Conservation (phyloP, 78 protist species). For the Dictyostelium purpureum region DNA sequence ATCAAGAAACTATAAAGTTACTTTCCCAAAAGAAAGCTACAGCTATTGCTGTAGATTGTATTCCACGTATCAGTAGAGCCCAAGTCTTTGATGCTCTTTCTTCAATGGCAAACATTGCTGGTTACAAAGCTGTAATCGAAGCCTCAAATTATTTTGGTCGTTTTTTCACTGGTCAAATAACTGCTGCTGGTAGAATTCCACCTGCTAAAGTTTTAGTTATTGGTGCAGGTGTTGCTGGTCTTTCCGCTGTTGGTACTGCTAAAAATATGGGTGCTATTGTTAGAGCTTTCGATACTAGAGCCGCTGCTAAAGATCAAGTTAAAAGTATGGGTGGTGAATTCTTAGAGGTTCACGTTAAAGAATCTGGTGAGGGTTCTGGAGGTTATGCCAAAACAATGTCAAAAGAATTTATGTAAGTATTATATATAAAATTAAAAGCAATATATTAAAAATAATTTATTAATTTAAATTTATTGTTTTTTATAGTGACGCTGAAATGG, state of each 20-base stretch:
- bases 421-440: no score
- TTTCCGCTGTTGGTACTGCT: conserved; percentile 96
- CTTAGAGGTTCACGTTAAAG: conserved; percentile 90
- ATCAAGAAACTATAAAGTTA: conserved; percentile 13
- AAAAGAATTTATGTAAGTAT: no score
- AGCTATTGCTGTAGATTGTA: conserved; percentile 93
- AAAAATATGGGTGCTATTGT: conserved; percentile 97
- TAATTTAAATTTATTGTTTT: no score
- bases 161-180: conserved; percentile 96
- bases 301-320: conserved; percentile 96
- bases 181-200: conserved; percentile 97
- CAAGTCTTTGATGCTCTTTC: conserved; percentile 96
- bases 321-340: conserved; percentile 98
- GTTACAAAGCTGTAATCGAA: conserved; percentile 98
- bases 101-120: conserved; percentile 97
- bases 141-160: conserved; percentile 88
- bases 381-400: conserved; percentile 98
- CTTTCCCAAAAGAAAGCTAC: conserved; percentile 64
- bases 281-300: conserved; percentile 97
- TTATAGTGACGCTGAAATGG: conserved; percentile 95
- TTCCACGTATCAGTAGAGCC: conserved; percentile 94
- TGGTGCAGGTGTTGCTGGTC: conserved; percentile 99
- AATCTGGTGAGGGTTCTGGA: conserved; percentile 92
- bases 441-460: no score
- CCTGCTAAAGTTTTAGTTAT: conserved; percentile 96